Evolutionary conservation across 306 rosid genomes (phyloP).

Genomic region (Trifolium subterraneum): DNA sequence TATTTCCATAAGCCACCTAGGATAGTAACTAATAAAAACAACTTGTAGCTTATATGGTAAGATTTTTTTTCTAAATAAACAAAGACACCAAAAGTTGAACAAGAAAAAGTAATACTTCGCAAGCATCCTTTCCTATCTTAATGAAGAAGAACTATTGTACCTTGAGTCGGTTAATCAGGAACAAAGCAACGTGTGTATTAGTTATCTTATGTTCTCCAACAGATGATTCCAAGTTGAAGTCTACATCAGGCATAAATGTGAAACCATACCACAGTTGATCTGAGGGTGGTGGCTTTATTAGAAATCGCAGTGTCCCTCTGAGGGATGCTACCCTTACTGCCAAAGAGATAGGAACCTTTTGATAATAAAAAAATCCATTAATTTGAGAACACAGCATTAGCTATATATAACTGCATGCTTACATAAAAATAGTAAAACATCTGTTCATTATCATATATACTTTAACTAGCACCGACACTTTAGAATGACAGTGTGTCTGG

Average conservation of each 20-base stretch:
- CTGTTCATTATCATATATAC: neutral
- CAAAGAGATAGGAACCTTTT: conserved; percentile 84
- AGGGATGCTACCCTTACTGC: conserved; percentile 78
- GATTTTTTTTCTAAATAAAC: neutral
- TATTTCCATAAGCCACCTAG: neutral
- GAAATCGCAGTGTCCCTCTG: conserved; percentile 83
- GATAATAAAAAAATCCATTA: conserved; percentile 50
- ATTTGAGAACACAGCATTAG: conserved; percentile 29
- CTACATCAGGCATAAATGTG: conserved; percentile 91
- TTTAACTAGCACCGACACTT: neutral
- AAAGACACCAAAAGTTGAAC: neutral
- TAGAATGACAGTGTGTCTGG: neutral
- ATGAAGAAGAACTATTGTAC: conserved; percentile 55
- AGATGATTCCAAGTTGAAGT: conserved; percentile 76
- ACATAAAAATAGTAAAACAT: conserved; percentile 18
- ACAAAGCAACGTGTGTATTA: conserved; percentile 65
- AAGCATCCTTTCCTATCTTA: conserved; percentile 7
- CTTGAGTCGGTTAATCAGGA: conserved; percentile 78
- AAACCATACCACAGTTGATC: conserved; percentile 90
- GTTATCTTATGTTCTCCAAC: conserved; percentile 88
- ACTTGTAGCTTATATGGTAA: neutral
- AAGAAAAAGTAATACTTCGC: neutral
- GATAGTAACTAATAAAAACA: neutral
- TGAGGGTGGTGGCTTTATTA: conserved; percentile 94
- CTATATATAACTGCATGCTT: conserved; percentile 32